A percentile compares a stretch with the other conserved stretches of the same genome.
Conservation (phyloP, 106 monocot genomes). For the Dendrobium huoshanense region DNA sequence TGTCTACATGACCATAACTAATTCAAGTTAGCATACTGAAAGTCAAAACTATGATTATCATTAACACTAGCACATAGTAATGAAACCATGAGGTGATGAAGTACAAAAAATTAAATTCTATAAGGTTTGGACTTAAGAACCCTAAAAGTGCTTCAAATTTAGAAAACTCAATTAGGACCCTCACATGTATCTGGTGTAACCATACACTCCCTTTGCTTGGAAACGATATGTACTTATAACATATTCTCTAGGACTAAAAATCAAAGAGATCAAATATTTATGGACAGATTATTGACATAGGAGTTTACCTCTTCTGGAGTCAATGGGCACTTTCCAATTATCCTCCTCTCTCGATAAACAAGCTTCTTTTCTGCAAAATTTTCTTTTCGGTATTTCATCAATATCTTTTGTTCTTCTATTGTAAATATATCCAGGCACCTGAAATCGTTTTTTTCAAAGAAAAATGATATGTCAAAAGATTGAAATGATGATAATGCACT, state of each 20-base stretch:
- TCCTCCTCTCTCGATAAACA: conserved; percentile 73
- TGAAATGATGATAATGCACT: background rate
- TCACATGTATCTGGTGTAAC: too few relatives aligned
- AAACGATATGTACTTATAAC: background rate
- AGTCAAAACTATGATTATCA: too few relatives aligned
- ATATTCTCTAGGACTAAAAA: background rate
- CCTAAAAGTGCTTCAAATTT: too few relatives aligned
- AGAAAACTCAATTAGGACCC: too few relatives aligned
- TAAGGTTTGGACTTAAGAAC: too few relatives aligned
- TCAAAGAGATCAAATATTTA: background rate
- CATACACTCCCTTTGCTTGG: too few relatives aligned
- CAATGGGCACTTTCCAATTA: conserved; percentile 95
- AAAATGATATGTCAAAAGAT: background rate
- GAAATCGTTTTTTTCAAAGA: conserved; percentile 12
- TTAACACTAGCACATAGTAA: too few relatives aligned
- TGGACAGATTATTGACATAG: background rate
- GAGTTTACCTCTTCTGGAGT: conserved; percentile 91
- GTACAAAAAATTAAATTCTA: too few relatives aligned
- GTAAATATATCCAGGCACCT: conserved; percentile 96
- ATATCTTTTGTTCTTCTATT: conserved; percentile 69
- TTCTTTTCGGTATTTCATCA: conserved; percentile 73
- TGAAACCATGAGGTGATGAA: too few relatives aligned
- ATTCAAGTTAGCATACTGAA: too few relatives aligned
- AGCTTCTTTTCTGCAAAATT: conserved; percentile 86
- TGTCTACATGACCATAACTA: too few relatives aligned